These are phyloP conservation scores for Aspergillus haitiensis DNA, from an alignment of 495 filamentous ascomycete species.

Conservation along the genomic window DNA sequence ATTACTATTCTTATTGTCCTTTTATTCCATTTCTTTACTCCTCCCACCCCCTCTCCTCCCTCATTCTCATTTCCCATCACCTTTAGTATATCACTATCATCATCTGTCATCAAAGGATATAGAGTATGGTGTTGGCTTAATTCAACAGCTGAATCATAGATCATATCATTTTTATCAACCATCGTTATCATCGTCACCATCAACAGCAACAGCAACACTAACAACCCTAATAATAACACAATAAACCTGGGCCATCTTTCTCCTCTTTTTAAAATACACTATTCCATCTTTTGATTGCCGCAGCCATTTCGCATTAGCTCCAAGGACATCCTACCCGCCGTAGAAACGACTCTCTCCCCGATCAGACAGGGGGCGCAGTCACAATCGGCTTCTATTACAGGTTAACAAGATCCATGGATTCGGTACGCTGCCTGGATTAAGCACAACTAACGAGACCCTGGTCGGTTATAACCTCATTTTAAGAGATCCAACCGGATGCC, in stretches of 20 bases:
- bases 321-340: constrained; percentile 23
- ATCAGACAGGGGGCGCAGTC: constrained; percentile 26
- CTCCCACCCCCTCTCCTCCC: constrained; percentile 2
- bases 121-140: background rate
- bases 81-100: background rate
- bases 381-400: constrained; percentile 24
- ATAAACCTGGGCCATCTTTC: constrained; percentile 16
- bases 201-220: background rate
- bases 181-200: too few relatives aligned
- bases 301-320: constrained; percentile 24
- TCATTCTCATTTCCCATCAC: background rate
- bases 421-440: constrained; percentile 31
- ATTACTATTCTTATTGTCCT: constrained; percentile 19
- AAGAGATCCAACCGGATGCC: constrained; percentile 25
- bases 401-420: constrained; percentile 24
- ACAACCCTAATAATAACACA: background rate
- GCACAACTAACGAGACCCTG: constrained; percentile 27
- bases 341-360: constrained; percentile 17
- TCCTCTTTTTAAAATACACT: constrained; percentile 7
- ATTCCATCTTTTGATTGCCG: constrained; percentile 19
- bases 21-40: constrained; percentile 11
- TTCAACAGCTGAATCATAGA: background rate
- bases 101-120: background rate
- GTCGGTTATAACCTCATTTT: constrained; percentile 18
- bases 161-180: background rate